These are phyloP conservation scores for Hippophae gyantsensis DNA, from an alignment of 306 rosid genomes.

Conservation along the genomic window DNA sequence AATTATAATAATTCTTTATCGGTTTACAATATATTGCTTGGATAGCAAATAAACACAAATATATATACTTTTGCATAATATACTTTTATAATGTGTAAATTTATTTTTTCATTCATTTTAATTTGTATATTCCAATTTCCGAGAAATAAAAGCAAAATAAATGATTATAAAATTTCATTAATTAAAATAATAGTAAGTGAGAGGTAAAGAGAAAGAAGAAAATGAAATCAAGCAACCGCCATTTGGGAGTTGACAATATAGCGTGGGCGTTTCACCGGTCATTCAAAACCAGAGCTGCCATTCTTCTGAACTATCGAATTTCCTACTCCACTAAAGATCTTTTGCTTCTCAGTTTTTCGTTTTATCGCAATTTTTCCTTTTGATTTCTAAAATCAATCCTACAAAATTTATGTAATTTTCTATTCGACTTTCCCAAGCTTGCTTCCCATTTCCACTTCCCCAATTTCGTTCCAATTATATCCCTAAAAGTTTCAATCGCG, in stretches of 20 bases:
- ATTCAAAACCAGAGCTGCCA: slow-evolving; percentile 25
- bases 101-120: no score
- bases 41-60: no score
- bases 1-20: no score
- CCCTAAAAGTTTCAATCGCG: neutral
- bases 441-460: neutral
- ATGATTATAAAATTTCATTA: no score
- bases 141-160: neutral
- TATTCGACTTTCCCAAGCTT: neutral
- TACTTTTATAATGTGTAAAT: no score
- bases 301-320: slow-evolving; percentile 10
- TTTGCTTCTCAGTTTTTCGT: neutral
- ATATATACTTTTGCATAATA: no score
- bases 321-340: neutral
- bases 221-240: slow-evolving; percentile 13
- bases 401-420: neutral
- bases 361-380: neutral
- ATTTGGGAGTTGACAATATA: neutral
- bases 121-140: neutral
- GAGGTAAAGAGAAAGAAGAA: neutral
- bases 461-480: slow-evolving; percentile 7
- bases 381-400: neutral
- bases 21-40: no score
- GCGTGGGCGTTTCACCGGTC: slow-evolving; percentile 16
- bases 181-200: neutral